These are phyloP conservation scores for Oldenlandia corymbosa DNA, from an alignment of 257 asterid genomes.

Conservation along the genomic window DNA sequence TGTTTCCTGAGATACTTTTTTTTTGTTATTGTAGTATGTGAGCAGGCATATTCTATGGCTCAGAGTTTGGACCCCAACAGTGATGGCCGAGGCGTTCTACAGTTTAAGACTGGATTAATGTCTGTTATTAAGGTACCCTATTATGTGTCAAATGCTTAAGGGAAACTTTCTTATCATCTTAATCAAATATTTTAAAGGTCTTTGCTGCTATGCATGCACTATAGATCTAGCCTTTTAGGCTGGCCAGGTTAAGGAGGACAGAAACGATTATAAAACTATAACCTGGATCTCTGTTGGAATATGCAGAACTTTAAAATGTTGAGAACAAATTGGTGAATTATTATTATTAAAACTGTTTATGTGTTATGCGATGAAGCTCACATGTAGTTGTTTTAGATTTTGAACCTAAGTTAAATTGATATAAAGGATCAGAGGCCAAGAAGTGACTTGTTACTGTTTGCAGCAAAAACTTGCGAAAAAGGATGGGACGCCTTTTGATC, in stretches of 20 bases:
- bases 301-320: background rate
- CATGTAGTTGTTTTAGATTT: background rate
- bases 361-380: background rate
- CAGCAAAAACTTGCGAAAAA: slow-evolving; percentile 96
- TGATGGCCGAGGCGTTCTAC: slow-evolving; percentile 96
- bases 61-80: slow-evolving; percentile 93
- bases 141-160: slow-evolving; percentile 14
- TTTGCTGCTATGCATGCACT: background rate
- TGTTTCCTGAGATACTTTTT: slow-evolving; percentile 7
- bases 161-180: slow-evolving; percentile 7
- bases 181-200: slow-evolving; percentile 1
- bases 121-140: slow-evolving; percentile 85
- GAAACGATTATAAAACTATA: background rate
- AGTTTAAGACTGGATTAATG: slow-evolving; percentile 96
- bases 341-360: background rate
- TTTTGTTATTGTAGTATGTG: slow-evolving; percentile 61
- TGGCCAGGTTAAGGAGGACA: background rate
- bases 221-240: background rate
- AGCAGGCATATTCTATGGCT: slow-evolving; percentile 98
- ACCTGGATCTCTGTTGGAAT: background rate
- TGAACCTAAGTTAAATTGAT: background rate
- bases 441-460: slow-evolving; percentile 8
- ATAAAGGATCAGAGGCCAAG: background rate
- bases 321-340: background rate
- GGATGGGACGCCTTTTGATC: slow-evolving; percentile 80